Evolutionary conservation across 2,329 filamentous ascomycete species (phyloP).

Genomic region (Karstenula rhodostoma): DNA sequence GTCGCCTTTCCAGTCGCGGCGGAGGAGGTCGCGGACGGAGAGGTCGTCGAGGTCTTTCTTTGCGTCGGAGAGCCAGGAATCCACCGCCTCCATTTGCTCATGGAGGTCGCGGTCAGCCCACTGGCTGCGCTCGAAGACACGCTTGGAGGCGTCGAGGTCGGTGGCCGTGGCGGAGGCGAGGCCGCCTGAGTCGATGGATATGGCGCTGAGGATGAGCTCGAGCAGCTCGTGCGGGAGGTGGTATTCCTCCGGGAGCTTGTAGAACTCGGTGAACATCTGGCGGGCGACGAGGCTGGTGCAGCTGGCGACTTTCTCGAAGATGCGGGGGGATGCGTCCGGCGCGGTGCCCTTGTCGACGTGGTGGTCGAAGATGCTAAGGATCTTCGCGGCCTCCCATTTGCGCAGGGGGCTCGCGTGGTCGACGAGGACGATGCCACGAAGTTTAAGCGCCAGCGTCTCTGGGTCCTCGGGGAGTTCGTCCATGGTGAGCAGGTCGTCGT

Average conservation of each 20-base stretch:
- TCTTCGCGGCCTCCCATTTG: constrained; percentile 54
- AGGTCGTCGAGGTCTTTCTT: constrained; percentile 55
- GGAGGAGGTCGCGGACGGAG: constrained; percentile 54
- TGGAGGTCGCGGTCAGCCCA: constrained; percentile 52
- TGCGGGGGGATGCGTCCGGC: constrained; percentile 52
- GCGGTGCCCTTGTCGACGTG: constrained; percentile 55
- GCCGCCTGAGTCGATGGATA: constrained; percentile 57
- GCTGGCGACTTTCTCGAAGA: constrained; percentile 56
- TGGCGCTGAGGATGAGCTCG: constrained; percentile 57
- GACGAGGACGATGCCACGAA: constrained; percentile 57
- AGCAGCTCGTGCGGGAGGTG: constrained; percentile 59
- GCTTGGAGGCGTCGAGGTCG: constrained; percentile 50
- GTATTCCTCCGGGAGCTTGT: constrained; percentile 54
- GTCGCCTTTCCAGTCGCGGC: constrained; percentile 59
- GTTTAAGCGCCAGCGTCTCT: constrained; percentile 53
- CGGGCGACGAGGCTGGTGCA: constrained; percentile 58
- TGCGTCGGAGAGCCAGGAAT: constrained; percentile 50
- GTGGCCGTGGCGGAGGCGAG: constrained; percentile 50
- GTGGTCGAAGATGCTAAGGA: constrained; percentile 58
- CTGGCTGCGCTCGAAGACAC: constrained; percentile 53
- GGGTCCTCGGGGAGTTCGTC: constrained; percentile 58
- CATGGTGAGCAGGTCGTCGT: constrained; percentile 57
- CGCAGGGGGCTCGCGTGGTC: constrained; percentile 55
- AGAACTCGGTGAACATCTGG: constrained; percentile 58
- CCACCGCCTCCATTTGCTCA: constrained; percentile 54